Evolutionary conservation across 1,139 yeast genomes (phyloP).

Genomic region (Pichia sp.): DNA sequence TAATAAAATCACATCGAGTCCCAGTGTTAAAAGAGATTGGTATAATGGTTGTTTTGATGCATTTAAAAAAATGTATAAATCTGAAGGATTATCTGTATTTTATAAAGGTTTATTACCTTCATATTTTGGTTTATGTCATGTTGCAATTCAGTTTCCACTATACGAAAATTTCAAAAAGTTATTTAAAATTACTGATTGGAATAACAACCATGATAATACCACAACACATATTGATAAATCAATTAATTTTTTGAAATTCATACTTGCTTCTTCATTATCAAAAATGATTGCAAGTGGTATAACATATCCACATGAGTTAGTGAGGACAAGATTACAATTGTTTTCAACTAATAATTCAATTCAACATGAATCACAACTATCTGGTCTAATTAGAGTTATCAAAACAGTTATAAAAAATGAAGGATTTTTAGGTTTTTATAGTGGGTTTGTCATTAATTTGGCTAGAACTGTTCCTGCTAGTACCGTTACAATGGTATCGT

Average conservation of each 20-base stretch:
- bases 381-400: slow-evolving; percentile 40
- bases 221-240: slow-evolving; percentile 7
- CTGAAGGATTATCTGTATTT: slow-evolving; percentile 79
- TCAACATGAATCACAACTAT: slow-evolving; percentile 16
- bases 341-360: slow-evolving; percentile 13
- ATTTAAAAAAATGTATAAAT: slow-evolving; percentile 63
- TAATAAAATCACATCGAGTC: neutral
- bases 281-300: slow-evolving; percentile 85
- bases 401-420: slow-evolving; percentile 56
- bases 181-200: slow-evolving; percentile 32
- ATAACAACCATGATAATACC: slow-evolving; percentile 16
- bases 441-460: slow-evolving; percentile 82
- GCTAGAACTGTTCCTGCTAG: slow-evolving; percentile 92
- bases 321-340: slow-evolving; percentile 86
- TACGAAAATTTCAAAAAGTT: slow-evolving; percentile 69
- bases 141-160: slow-evolving; percentile 96
- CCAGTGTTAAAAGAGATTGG: slow-evolving; percentile 24
- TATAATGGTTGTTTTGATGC: slow-evolving; percentile 84
- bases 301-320: slow-evolving; percentile 94
- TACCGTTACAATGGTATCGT: slow-evolving; percentile 90
- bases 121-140: slow-evolving; percentile 82
- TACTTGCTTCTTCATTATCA: slow-evolving; percentile 71
- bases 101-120: slow-evolving; percentile 91
- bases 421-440: slow-evolving; percentile 78
- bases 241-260: slow-evolving; percentile 39